Evolutionary conservation across 306 rosid species (phyloP).

Genomic region (Biancaea sappan): DNA sequence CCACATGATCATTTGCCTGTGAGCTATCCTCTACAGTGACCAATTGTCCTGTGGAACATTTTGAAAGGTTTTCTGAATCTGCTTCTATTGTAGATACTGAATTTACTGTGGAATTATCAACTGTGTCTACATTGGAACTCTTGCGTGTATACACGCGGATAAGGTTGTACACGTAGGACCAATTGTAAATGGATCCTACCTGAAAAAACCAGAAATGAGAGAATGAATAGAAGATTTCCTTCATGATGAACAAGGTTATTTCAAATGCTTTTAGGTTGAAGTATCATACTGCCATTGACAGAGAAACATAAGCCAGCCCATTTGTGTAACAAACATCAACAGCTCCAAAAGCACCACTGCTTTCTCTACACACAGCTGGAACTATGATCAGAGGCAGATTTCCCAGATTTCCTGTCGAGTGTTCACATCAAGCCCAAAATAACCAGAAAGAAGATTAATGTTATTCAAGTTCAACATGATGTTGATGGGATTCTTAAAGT

Average conservation of each 20-base stretch:
- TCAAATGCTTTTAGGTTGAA: background rate
- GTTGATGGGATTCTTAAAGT: background rate
- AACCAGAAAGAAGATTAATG: background rate
- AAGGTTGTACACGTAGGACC: constrained; percentile 48
- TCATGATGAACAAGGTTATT: background rate
- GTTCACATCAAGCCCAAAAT: background rate
- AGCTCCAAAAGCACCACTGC: constrained; percentile 43
- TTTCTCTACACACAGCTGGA: constrained; percentile 46
- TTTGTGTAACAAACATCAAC: constrained; percentile 39
- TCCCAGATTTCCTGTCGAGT: constrained; percentile 55
- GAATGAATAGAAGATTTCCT: background rate
- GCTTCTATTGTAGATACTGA: constrained; percentile 4
- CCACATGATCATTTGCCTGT: constrained; percentile 25
- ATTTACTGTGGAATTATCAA: constrained; percentile 15
- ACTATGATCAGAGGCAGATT: constrained; percentile 40
- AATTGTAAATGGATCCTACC: constrained; percentile 39
- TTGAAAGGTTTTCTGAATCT: constrained; percentile 31
- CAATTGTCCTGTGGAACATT: constrained; percentile 20
- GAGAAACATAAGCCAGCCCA: constrained; percentile 47
- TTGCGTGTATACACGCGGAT: constrained; percentile 36
- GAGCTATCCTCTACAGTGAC: background rate
- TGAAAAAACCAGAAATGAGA: constrained; percentile 18
- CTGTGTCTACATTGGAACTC: constrained; percentile 20
- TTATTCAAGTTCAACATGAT: background rate
- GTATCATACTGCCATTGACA: constrained; percentile 50